These are phyloP conservation scores for rapeseed (Brassica napus) DNA, from an alignment of 345 rosid species.

Conservation along the genomic window Da-Ae NC_063446.1:40871001-40871500, in stretches of 20 bases:
- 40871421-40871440: not conserved
- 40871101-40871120: not conserved
- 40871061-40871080: slow-evolving; percentile 17
- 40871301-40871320: not conserved
- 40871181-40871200: not conserved
- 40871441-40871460: not conserved
- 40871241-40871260: not conserved
- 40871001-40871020: not conserved
- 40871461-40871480: not conserved
- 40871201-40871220: not conserved
- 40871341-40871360: not conserved
- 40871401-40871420: not conserved
- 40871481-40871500: not conserved
- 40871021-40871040: slow-evolving; percentile 13
- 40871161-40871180: not conserved
- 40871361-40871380: not conserved
- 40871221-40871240: not conserved
- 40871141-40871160: not conserved
- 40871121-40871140: not conserved
- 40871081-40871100: not conserved
- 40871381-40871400: slow-evolving; percentile 10
- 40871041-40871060: slow-evolving; percentile 6
- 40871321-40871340: not conserved
- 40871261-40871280: not conserved
- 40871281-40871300: not conserved